Evolutionary conservation across 2,329 filamentous ascomycete species (phyloP).

Genomic region (Lasiodiplodia citricola): DNA sequence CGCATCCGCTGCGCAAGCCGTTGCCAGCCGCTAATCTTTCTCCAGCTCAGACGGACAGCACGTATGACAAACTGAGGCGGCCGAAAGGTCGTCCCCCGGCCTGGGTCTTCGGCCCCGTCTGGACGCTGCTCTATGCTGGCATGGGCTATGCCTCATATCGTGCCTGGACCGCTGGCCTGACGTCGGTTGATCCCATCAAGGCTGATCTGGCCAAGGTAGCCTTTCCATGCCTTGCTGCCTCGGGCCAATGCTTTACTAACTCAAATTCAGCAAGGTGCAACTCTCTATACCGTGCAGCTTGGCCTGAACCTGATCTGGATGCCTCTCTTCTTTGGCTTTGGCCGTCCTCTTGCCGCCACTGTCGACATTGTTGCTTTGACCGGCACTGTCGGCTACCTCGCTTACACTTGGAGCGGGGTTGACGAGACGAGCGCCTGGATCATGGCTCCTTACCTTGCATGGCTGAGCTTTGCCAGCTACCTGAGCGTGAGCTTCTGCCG

Average conservation of each 20-base stretch:
- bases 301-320: constrained; percentile 88
- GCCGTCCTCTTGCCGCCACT: constrained; percentile 74
- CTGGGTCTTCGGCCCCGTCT: constrained; percentile 64
- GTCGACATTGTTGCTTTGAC: constrained; percentile 75
- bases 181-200: constrained; percentile 56
- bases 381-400: constrained; percentile 74
- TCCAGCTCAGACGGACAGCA: constrained; percentile 64
- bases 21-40: constrained; percentile 24
- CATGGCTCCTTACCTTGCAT: constrained; percentile 81
- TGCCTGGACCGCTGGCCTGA: constrained; percentile 68
- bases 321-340: constrained; percentile 86
- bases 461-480: constrained; percentile 88
- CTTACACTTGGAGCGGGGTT: constrained; percentile 76
- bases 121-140: constrained; percentile 64
- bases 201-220: constrained; percentile 62
- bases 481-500: constrained; percentile 60
- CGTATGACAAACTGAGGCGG: constrained; percentile 71
- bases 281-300: constrained; percentile 85
- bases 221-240: not conserved
- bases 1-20: constrained; percentile 6
- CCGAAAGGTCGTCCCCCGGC: constrained; percentile 62
- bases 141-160: constrained; percentile 93
- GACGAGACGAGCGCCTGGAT: constrained; percentile 75
- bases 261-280: constrained; percentile 62
- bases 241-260: not conserved